A percentile compares a stretch with the other conserved stretches of the same genome.
Conservation (phyloP, 2,329 filamentous ascomycete species). For the Colletotrichum sp. region DNA sequence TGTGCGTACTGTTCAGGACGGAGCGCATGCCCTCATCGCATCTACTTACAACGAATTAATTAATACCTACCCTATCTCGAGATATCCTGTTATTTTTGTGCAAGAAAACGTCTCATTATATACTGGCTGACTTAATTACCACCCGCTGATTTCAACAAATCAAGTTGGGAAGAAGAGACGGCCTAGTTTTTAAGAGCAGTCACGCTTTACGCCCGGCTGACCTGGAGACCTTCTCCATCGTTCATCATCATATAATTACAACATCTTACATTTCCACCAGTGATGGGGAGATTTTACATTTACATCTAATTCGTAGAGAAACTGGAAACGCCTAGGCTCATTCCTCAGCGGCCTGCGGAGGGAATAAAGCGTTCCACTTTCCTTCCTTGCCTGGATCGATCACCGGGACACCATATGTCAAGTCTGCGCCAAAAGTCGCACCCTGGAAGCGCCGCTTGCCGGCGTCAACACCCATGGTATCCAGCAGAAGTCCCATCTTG, state of each 20-base stretch:
- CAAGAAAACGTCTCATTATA: neutral
- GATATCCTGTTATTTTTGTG: neutral
- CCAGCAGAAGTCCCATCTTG: slow-evolving; percentile 75
- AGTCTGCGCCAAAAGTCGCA: slow-evolving; percentile 68
- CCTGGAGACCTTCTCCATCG: neutral
- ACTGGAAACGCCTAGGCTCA: neutral
- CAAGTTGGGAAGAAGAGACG: neutral
- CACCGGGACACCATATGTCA: slow-evolving; percentile 63
- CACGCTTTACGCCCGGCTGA: neutral
- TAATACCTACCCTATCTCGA: neutral
- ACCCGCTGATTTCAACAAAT: neutral
- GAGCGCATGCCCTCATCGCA: neutral
- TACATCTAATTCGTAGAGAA: neutral
- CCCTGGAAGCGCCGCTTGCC: slow-evolving; percentile 67
- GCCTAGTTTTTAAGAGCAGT: neutral
- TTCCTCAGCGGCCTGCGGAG: neutral
- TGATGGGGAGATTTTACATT: neutral
- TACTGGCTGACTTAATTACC: neutral
- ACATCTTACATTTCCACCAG: neutral
- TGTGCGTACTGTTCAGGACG: neutral
- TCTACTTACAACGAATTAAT: neutral
- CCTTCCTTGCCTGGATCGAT: neutral
- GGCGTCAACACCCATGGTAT: slow-evolving; percentile 74
- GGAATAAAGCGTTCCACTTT: slow-evolving; percentile 4
- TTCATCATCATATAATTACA: neutral